Conservation (phyloP, 78 protist genomes). For the Tieghemostelium lacteum region DNA sequence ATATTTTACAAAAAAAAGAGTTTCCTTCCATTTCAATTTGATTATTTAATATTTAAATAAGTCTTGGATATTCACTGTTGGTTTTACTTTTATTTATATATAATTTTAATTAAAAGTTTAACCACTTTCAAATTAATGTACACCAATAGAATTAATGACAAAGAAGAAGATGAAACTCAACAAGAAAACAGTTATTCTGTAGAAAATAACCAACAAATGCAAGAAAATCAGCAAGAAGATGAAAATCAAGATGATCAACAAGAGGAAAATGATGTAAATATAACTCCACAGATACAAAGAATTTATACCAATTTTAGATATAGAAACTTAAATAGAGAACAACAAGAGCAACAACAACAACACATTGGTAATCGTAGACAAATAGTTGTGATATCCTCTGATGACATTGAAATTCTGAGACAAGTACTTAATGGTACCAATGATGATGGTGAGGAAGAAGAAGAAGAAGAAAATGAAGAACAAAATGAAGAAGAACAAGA, state of each 20-base stretch:
- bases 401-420: background rate
- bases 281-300: background rate
- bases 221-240: background rate
- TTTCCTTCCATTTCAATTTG: background rate
- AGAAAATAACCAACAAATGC: background rate
- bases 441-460: background rate
- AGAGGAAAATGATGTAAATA: background rate
- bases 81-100: no score
- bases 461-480: background rate
- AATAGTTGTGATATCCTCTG: background rate
- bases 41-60: no score
- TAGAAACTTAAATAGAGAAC: background rate
- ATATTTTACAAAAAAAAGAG: background rate
- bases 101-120: no score
- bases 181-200: background rate
- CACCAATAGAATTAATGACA: background rate
- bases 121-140: background rate
- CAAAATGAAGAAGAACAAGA: background rate
- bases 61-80: no score
- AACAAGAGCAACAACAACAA: background rate
- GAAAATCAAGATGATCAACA: background rate
- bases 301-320: background rate
- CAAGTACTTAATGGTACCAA: background rate
- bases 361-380: background rate
- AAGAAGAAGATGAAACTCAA: background rate